A percentile compares a stretch with the other conserved stretches of the same genome.
Conservation (phyloP, 148 eudicot genomes). For the Mesembryanthemum crystallinum region DNA sequence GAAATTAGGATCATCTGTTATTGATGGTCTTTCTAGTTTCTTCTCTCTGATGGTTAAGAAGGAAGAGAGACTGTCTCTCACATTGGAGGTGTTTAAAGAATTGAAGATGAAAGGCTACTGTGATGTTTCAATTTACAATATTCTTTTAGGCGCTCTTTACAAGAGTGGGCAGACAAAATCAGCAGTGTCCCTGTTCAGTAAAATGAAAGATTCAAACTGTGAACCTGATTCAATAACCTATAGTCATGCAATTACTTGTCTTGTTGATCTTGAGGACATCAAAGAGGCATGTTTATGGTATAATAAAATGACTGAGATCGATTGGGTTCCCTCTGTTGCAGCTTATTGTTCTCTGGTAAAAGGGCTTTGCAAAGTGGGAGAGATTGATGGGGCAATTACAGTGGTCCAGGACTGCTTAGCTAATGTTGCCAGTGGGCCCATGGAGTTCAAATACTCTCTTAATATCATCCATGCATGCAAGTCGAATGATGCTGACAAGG, state of each 20-base stretch:
- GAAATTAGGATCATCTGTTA: conserved; percentile 45
- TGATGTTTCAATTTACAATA: conserved; percentile 58
- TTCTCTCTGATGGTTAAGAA: conserved; percentile 53
- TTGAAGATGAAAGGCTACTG: conserved; percentile 58
- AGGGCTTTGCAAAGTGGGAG: conserved; percentile 71
- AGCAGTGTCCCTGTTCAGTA: conserved; percentile 62
- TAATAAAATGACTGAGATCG: conserved; percentile 61
- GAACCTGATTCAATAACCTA: conserved; percentile 67
- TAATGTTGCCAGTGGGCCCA: conserved; percentile 61
- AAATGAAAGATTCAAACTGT: conserved; percentile 44
- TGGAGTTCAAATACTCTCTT: conserved; percentile 71
- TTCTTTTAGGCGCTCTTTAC: conserved; percentile 61
- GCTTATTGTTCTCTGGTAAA: conserved; percentile 70
- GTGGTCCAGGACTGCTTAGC: conserved; percentile 82
- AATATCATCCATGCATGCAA: conserved; percentile 68
- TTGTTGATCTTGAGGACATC: conserved; percentile 53
- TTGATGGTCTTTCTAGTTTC: conserved; percentile 55
- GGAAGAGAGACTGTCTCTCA: conserved; percentile 37
- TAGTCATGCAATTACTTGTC: conserved; percentile 59
- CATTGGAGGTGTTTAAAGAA: conserved; percentile 52
- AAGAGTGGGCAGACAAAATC: conserved; percentile 43
- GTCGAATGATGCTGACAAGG: conserved; percentile 59
- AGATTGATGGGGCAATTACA: conserved; percentile 68
- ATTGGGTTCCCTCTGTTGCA: conserved; percentile 54
- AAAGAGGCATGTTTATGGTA: conserved; percentile 67